Evolutionary conservation across 371 early-diverging fungal species (phyloP).

Genomic region (Actinomortierella wolfii): DNA sequence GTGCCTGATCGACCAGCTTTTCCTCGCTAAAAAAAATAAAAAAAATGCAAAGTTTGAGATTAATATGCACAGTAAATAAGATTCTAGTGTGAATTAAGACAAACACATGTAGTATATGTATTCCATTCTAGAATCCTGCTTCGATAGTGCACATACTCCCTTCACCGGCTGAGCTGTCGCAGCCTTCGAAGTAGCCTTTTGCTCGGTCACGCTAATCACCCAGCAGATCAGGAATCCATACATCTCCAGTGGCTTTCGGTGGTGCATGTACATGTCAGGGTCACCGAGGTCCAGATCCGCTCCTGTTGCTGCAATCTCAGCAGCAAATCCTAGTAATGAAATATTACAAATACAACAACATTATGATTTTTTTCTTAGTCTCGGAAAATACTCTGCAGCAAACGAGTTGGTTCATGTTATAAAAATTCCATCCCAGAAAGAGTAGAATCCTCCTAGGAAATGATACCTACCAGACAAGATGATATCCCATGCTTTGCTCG

Average conservation of each 20-base stretch:
- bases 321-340: constrained; percentile 58
- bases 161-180: constrained; percentile 16
- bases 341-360: no score
- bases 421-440: no score
- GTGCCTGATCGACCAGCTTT: constrained; percentile 20
- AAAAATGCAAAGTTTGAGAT: no score
- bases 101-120: constrained; percentile 32
- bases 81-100: not conserved
- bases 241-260: constrained; percentile 69
- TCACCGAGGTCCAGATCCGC: constrained; percentile 65
- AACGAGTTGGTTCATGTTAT: no score
- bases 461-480: constrained; percentile 61
- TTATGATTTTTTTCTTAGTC: no score
- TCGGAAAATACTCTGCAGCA: no score
- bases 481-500: constrained; percentile 58
- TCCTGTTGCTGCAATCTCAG: constrained; percentile 62
- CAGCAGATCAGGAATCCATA: constrained; percentile 81
- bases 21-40: constrained; percentile 13
- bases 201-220: constrained; percentile 69
- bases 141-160: constrained; percentile 12
- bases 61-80: constrained; percentile 7
- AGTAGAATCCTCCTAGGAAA: not conserved
- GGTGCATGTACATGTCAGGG: constrained; percentile 68
- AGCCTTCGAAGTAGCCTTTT: constrained; percentile 50
- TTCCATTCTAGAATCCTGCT: constrained; percentile 22